These are phyloP conservation scores for Candida sithepensis DNA, from an alignment of 805 yeast species.

Conservation along the genomic window DNA sequence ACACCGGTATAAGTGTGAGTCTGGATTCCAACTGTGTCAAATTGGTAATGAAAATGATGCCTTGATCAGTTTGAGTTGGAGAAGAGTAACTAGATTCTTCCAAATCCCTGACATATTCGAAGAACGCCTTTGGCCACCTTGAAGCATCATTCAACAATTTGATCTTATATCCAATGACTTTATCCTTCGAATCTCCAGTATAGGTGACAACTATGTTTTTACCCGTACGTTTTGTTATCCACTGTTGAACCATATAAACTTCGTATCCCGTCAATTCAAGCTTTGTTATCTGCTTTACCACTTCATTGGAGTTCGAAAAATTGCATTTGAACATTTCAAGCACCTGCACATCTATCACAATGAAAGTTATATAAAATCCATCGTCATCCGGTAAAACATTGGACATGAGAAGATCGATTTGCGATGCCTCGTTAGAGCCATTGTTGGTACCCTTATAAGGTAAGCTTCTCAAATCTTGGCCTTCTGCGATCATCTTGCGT, in stretches of 20 bases:
- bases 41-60: conserved; percentile 74
- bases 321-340: conserved; percentile 38
- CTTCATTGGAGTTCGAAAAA: conserved; percentile 35
- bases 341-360: conserved; percentile 56
- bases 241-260: conserved; percentile 88
- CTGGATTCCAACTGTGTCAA: conserved; percentile 69
- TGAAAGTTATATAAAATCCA: conserved; percentile 10
- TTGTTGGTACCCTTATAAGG: not conserved
- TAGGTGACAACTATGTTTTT: conserved; percentile 72
- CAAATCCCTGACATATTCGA: conserved; percentile 62
- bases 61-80: conserved; percentile 58
- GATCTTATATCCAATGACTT: conserved; percentile 53
- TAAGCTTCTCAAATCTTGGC: not conserved
- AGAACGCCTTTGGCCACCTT: conserved; percentile 51
- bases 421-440: not conserved
- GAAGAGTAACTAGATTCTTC: conserved; percentile 57
- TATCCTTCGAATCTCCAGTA: conserved; percentile 78
- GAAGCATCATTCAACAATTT: conserved; percentile 46
- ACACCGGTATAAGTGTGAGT: conserved; percentile 66
- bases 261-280: conserved; percentile 71
- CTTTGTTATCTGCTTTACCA: conserved; percentile 40
- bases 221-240: conserved; percentile 73
- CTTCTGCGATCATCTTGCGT: not conserved
- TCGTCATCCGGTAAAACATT: not conserved
- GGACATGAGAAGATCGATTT: not conserved